A percentile compares a stretch with the other conserved stretches of the same genome.
Conservation (phyloP, 23 red algal species). For the Agarophyton chilense region DNA sequence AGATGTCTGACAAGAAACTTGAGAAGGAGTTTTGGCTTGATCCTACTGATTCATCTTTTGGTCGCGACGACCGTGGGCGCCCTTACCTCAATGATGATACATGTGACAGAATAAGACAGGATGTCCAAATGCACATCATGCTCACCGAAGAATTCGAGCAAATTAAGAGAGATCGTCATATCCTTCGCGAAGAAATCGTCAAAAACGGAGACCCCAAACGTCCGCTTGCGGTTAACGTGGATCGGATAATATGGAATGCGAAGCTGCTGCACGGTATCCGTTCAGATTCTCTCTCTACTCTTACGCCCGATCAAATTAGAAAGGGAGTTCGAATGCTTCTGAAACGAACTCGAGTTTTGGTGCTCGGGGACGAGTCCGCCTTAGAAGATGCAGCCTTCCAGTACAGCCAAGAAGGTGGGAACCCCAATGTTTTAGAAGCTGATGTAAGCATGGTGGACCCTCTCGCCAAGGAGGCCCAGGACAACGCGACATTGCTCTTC, state of each 20-base stretch:
- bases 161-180: slow-evolving; percentile 79
- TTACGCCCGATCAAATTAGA: slow-evolving; percentile 84
- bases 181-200: slow-evolving; percentile 78
- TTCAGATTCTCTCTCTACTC: slow-evolving; percentile 66
- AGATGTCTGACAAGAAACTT: slow-evolving; percentile 74
- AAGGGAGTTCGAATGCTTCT: slow-evolving; percentile 82
- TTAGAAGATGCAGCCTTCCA: slow-evolving; percentile 56
- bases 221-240: slow-evolving; percentile 91
- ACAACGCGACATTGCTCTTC: slow-evolving; percentile 94
- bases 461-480: slow-evolving; percentile 76
- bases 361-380: slow-evolving; percentile 53
- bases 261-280: slow-evolving; percentile 79
- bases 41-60: slow-evolving; percentile 81
- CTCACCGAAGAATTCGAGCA: slow-evolving; percentile 81
- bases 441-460: slow-evolving; percentile 35
- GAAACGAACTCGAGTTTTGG: slow-evolving; percentile 61
- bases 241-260: slow-evolving; percentile 91
- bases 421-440: slow-evolving; percentile 10
- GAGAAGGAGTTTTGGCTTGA: slow-evolving; percentile 72
- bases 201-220: slow-evolving; percentile 84
- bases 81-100: slow-evolving; percentile 81
- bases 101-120: slow-evolving; percentile 80
- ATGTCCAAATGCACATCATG: slow-evolving; percentile 71
- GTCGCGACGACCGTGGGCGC: slow-evolving; percentile 51
- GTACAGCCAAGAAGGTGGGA: slow-evolving; percentile 17